These are phyloP conservation scores for Zoysia matrella DNA, from an alignment of 202 grass and related monocot species.

Conservation along the genomic window DNA sequence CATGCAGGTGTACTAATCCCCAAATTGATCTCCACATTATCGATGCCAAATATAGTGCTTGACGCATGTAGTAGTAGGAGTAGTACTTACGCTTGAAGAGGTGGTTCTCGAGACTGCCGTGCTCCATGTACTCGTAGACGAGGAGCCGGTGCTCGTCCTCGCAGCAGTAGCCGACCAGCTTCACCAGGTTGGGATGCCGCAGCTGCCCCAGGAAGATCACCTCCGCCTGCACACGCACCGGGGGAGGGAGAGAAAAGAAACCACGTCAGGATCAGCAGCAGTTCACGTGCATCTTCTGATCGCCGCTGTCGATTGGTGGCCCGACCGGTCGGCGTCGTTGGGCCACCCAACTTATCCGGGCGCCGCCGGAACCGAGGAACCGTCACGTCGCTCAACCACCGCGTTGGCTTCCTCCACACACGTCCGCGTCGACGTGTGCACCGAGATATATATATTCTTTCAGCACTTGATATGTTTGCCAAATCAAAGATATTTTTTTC, in stretches of 20 bases:
- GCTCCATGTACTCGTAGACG: slow-evolving; percentile 53
- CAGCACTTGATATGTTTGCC: not conserved
- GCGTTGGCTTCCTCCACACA: slow-evolving; percentile 15
- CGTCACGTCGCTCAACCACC: slow-evolving; percentile 52
- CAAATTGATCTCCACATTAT: not conserved
- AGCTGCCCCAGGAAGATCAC: no score
- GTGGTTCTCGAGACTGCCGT: slow-evolving; percentile 73
- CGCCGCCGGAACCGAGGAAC: slow-evolving; percentile 43
- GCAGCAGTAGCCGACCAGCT: no score
- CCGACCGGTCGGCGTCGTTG: not conserved
- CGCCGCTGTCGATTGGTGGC: not conserved
- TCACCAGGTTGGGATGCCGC: no score
- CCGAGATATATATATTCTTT: slow-evolving; percentile 14
- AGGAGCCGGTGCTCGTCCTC: no score
- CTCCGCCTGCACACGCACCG: no score
- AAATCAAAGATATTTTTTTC: not conserved
- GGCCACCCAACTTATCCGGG: slow-evolving; percentile 30
- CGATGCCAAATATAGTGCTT: not conserved
- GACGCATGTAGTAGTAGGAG: not conserved
- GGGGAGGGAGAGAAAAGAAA: slow-evolving; percentile 26
- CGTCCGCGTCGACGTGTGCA: slow-evolving; percentile 9
- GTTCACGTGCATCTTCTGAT: not conserved
- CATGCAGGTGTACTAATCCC: not conserved
- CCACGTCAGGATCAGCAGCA: not conserved
- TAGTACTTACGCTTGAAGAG: slow-evolving; percentile 58